phyloP scores from a whole-genome alignment of 2,329 filamentous ascomycete species.

The Huntiella bhutanensis region DNA sequence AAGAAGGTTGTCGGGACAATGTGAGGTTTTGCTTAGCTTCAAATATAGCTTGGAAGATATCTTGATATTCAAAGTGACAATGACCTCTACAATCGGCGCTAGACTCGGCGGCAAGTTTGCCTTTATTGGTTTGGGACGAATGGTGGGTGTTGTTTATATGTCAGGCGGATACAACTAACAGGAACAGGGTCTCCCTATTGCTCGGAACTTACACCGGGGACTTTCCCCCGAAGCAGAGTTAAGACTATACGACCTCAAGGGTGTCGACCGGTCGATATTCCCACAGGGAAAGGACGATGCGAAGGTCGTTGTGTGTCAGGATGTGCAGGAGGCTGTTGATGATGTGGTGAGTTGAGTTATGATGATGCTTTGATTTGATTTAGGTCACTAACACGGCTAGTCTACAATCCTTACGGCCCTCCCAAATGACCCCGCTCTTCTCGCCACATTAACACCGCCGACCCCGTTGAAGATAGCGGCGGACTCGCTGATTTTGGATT shows the following conservation, averaged over 20 bases:
- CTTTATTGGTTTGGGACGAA: constrained; percentile 42
- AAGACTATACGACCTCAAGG: constrained; percentile 37
- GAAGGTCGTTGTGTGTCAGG: not conserved
- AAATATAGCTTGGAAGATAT: too few species aligned
- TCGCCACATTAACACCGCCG: too few species aligned
- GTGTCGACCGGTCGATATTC: not conserved
- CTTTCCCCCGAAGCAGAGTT: constrained; percentile 31
- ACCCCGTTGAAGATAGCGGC: too few species aligned
- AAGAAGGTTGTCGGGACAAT: too few species aligned
- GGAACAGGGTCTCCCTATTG: constrained; percentile 40
- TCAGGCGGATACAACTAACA: not conserved
- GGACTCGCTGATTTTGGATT: too few species aligned
- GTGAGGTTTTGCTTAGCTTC: too few species aligned
- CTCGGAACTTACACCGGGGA: constrained; percentile 40
- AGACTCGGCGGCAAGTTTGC: constrained; percentile 22
- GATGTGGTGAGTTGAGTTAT: too few species aligned
- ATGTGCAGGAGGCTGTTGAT: too few species aligned
- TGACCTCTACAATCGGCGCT: not conserved
- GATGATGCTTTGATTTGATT: too few species aligned
- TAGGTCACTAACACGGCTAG: constrained; percentile 24
- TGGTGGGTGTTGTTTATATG: constrained; percentile 24
- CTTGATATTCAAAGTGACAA: too few species aligned
- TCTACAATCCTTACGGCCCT: constrained; percentile 75
- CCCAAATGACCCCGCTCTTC: constrained; percentile 39
- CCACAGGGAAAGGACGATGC: not conserved